These are phyloP conservation scores for Leccinum pellstonianum DNA, from an alignment of 768 basidiomycete genomes.

Conservation along the genomic window DNA sequence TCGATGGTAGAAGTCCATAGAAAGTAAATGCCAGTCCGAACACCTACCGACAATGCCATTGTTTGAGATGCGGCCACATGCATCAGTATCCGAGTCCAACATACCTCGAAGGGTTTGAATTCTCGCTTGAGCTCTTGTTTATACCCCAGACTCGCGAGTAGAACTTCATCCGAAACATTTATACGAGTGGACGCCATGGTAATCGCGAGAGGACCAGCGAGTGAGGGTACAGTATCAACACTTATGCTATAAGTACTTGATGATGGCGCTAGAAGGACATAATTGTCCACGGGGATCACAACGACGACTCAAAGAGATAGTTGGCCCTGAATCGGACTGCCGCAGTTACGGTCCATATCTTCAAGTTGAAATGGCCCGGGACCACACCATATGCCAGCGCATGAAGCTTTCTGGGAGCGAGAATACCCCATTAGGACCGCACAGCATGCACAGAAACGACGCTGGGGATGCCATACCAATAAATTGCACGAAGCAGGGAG, in stretches of 20 bases:
- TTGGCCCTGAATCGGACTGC: neutral
- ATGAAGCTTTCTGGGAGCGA: too few relatives aligned
- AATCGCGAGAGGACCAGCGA: neutral
- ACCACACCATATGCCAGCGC: too few relatives aligned
- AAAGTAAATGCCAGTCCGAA: constrained; percentile 70
- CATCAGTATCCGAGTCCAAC: neutral
- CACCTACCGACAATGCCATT: constrained; percentile 39
- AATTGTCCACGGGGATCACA: neutral
- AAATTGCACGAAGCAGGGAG: too few relatives aligned
- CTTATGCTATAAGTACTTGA: neutral
- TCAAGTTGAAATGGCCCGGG: too few relatives aligned
- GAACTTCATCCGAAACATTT: constrained; percentile 24
- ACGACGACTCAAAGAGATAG: neutral
- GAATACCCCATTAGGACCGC: neutral
- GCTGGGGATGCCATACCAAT: too few relatives aligned
- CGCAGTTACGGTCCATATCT: neutral
- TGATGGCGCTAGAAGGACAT: neutral
- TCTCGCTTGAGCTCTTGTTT: constrained; percentile 36
- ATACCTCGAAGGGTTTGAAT: constrained; percentile 32
- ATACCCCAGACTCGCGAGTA: constrained; percentile 31
- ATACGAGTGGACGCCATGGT: constrained; percentile 1
- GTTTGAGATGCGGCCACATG: neutral
- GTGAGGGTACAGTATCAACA: neutral
- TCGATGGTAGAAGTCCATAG: constrained; percentile 63
- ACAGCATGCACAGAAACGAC: neutral